Evolutionary conservation across 1,139 yeast species (phyloP), one percentile per base, ranked within the genome.

Genomic region (Pichia norvegensis): DNA sequence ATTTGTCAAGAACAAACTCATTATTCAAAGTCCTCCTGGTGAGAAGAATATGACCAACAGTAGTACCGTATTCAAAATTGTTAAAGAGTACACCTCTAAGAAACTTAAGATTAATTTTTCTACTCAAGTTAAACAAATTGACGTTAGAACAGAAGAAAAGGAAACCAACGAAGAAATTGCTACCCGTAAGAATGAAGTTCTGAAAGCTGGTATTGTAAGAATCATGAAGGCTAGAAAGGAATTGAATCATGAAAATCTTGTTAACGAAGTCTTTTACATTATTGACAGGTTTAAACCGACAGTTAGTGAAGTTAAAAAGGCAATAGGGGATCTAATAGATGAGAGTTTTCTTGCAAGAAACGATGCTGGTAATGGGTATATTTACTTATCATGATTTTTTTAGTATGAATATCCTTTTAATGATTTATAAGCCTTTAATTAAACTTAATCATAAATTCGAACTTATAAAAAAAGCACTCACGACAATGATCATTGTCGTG

Each of bases 171-270:
- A 82, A 65, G 95, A 88, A 61, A 79, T 92, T 52, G 88, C 82
- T 56, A 92, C 87, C 59, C 86, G 88, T 50, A 79, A 97, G 58
- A 86, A 83, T 68, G 79, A 85, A 61, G 83, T 82, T 67, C 73
- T 92, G 58, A 86, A 88, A 61, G 96, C 97, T 1, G 85, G 95
- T 59, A 87, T 92, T 66, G 98, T 92, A 40, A 78, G 98, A 59
- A 86, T 92, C 59, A 92, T 92, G 97, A 92, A 92, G 69, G 90
- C 95, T 1, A 77, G 97, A 60, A 85, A 88, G 65, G 74, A 73
- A 43, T 72, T 87, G 56, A 78, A 79, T 52, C 97, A 88, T 62
- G 84, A 83, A 43, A 81, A 81, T 45, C 73, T 92, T 59, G 81
- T 90, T 44, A 87, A 85, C 56, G 97, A 92, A 64, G 94, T 92